Evolutionary conservation across 1,284 basidiomycete species (phyloP), one percentile per base, ranked within the genome.

Genomic region (Amylostereum chailletii): DNA sequence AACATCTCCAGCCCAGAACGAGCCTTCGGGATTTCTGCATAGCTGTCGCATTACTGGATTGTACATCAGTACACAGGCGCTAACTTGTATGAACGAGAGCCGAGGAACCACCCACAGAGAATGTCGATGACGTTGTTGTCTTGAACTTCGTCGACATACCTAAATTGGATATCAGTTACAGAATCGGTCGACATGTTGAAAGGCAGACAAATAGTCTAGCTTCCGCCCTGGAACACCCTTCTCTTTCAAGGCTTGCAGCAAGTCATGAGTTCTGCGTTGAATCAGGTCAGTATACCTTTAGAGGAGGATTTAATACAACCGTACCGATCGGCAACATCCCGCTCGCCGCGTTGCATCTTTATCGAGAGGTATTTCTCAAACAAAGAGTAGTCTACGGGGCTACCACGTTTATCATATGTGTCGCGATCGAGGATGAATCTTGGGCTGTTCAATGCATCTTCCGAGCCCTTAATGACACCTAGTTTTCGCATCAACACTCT

Each of bases 1-100:
- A 0, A 82, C 85, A 56, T 84, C 81, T 0, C 81, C 83, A 3
- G 82, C 82, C 77, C 78, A 85, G 55, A 83, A 80, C 32, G 81
- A 60, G 0, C 82, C 82, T 47, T 79, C 63, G 0, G 73, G 69
- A 56, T 84, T 82, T 11, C 63, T 58, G 51, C 79, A 82, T 5
- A 83, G 55, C 0, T 64, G 63, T n/a, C 78, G 68, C 42, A 83
- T 57, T 3, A 83, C 80, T 40, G 2, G 8, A n/a, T 5, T 49
- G 46, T 30, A 52, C 26, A 11, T 52, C 43, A 10, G 47, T 46
- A 45, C 8, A 3, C 29, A 31, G n/a, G 8, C 3, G 3, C 19
- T 34, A 47, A 11, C 40, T 32, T 27, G 6, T 2, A 10, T 10
- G 4, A 8, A 27, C 33, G 1, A 30, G 8, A 37, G 8, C 36